A percentile compares a stretch with the other conserved stretches of the same genome.
Evolutionary conservation across 2,329 filamentous ascomycete species (phyloP).

Genomic region (Venturia effusa): DNA sequence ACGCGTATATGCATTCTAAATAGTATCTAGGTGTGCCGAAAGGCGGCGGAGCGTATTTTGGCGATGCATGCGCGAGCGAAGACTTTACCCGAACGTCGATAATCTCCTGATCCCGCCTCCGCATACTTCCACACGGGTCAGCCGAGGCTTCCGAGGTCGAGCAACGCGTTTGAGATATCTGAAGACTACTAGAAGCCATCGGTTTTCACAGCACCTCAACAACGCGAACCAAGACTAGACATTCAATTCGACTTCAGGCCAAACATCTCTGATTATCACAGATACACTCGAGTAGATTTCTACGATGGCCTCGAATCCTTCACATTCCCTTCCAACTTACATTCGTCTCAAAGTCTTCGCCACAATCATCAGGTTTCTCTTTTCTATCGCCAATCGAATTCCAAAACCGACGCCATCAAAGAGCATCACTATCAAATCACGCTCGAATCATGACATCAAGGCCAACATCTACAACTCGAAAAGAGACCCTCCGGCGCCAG

Average conservation of each 20-base stretch:
- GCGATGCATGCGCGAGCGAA: too few species aligned
- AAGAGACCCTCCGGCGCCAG: not conserved
- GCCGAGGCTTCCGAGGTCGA: too few species aligned
- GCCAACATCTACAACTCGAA: slow-evolving; percentile 16
- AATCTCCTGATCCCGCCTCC: too few species aligned
- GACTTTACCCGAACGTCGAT: too few species aligned
- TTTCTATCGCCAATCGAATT: not conserved
- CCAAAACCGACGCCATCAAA: not conserved
- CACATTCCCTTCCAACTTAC: slow-evolving; percentile 13
- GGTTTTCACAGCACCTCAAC: not conserved
- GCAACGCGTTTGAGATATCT: too few species aligned
- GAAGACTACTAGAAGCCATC: not conserved
- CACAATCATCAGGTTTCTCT: slow-evolving; percentile 12
- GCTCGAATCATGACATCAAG: slow-evolving; percentile 15
- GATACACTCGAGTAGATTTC: not conserved
- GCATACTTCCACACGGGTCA: too few species aligned
- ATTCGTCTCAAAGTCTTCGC: slow-evolving; percentile 15
- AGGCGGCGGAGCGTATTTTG: too few species aligned
- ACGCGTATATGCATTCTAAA: too few species aligned
- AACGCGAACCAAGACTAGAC: not conserved
- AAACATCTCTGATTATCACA: not conserved
- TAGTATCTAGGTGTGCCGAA: too few species aligned
- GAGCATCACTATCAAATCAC: slow-evolving; percentile 13
- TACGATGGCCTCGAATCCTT: not conserved
- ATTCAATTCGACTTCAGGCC: not conserved